These are phyloP conservation scores for Fragaria ananassa DNA, from an alignment of 306 rosid genomes.

Conservation along the genomic window DNA sequence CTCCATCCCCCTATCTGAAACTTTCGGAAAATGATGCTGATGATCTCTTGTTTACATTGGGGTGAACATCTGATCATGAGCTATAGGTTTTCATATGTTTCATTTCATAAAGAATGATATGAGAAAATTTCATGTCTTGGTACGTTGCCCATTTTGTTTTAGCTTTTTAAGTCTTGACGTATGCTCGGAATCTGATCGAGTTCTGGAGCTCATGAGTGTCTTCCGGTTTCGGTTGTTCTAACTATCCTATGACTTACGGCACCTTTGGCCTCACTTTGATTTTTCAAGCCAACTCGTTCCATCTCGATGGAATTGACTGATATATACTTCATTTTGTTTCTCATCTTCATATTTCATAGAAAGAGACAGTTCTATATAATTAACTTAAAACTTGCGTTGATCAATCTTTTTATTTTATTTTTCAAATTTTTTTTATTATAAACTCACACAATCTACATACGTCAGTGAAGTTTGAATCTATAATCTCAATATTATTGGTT, in stretches of 20 bases:
- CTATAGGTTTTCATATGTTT: not conserved
- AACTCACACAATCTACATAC: no score
- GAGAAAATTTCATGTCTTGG: not conserved
- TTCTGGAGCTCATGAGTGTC: not conserved
- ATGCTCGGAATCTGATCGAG: not conserved
- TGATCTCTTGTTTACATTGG: not conserved
- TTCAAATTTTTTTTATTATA: no score
- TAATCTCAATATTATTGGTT: no score
- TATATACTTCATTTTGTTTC: not conserved
- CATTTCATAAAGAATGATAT: no score
- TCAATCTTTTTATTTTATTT: no score
- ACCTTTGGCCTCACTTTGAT: not conserved
- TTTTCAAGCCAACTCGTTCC: not conserved
- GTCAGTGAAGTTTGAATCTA: no score
- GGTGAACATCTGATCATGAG: not conserved
- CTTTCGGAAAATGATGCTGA: not conserved
- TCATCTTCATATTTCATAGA: no score
- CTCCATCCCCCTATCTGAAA: constrained; percentile 9
- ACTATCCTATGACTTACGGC: not conserved
- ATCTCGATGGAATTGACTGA: not conserved
- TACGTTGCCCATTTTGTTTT: not conserved
- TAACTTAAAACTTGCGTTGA: no score
- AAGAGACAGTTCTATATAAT: no score
- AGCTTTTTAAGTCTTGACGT: not conserved
- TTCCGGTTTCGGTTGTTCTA: not conserved